Percentiles rank a stretch among this genome's conserved stretches.
Evolutionary conservation across 148 eudicot species (phyloP).

Genomic region (Vaccinium darrowii): DNA sequence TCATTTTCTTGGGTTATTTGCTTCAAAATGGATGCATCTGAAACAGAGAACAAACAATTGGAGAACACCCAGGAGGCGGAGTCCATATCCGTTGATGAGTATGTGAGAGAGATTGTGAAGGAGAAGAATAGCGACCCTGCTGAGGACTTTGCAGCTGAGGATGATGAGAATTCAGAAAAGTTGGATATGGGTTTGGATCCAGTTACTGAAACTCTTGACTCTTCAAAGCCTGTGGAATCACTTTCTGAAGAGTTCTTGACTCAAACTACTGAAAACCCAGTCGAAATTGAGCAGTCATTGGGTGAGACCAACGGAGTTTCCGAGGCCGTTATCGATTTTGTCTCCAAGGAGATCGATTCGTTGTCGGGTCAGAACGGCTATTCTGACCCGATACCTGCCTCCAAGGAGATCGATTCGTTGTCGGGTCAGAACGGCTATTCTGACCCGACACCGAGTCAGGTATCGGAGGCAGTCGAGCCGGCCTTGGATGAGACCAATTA

Average conservation of each 20-base stretch:
- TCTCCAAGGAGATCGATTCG: neutral
- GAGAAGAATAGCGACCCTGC: neutral
- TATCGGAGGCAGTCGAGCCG: neutral
- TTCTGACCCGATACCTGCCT: neutral
- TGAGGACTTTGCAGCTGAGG: neutral
- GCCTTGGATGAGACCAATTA: neutral
- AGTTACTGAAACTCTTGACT: neutral
- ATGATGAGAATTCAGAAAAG: neutral
- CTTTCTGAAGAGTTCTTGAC: neutral
- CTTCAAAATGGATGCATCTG: slow-evolving; percentile 3
- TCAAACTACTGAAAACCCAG: neutral
- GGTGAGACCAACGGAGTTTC: neutral
- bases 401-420: neutral
- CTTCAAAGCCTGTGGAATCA: neutral
- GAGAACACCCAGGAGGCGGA: slow-evolving; percentile 2
- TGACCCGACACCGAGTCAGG: neutral
- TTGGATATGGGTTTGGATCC: slow-evolving; percentile 1
- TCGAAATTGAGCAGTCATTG: neutral
- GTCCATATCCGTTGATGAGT: neutral
- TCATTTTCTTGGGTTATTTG: neutral
- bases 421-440: neutral
- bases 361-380: neutral
- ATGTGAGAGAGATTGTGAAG: neutral
- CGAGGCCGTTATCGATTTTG: neutral
- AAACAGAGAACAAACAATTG: neutral